Percentiles rank a stretch among this genome's conserved stretches.
These are phyloP conservation scores for Nevesoporus exiguus DNA, from an alignment of 768 basidiomycete species.

Conservation along the genomic window DNA sequence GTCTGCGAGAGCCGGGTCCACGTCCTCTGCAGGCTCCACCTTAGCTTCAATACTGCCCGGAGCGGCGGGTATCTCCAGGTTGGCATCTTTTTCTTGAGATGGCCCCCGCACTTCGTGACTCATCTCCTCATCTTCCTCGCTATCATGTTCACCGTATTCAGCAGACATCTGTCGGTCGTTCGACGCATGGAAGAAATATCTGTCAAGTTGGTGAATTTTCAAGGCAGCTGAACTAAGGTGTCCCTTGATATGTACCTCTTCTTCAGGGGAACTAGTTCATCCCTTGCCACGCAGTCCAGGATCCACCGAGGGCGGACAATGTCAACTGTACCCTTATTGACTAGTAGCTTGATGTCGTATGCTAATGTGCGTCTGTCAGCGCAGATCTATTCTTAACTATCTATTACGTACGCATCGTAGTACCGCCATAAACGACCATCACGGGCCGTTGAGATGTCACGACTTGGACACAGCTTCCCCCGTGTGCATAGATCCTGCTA, in stretches of 20 bases:
- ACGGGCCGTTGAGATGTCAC: conserved; percentile 50
- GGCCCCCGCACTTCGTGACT: conserved; percentile 4
- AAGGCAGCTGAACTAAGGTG: not conserved
- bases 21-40: conserved; percentile 30
- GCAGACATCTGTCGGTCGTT: conserved; percentile 43
- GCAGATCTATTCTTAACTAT: not conserved
- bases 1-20: conserved; percentile 50
- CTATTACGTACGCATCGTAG: conserved; percentile 54
- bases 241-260: conserved; percentile 51
- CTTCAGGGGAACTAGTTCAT: conserved; percentile 53
- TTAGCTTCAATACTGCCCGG: conserved; percentile 16
- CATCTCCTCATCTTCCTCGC: conserved; percentile 32
- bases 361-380: conserved; percentile 38
- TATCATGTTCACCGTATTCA: conserved; percentile 49
- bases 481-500: conserved; percentile 64
- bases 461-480: conserved; percentile 63
- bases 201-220: conserved; percentile 23
- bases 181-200: conserved; percentile 80
- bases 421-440: conserved; percentile 68
- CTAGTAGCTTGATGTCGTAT: conserved; percentile 65
- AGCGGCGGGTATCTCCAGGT: not conserved
- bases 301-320: conserved; percentile 84
- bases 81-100: conserved; percentile 20
- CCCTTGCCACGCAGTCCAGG: conserved; percentile 63
- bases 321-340: conserved; percentile 66